These are phyloP conservation scores for Sphaceloma murrayae DNA, from an alignment of 2,329 filamentous ascomycete genomes.

Conservation along the genomic window DNA sequence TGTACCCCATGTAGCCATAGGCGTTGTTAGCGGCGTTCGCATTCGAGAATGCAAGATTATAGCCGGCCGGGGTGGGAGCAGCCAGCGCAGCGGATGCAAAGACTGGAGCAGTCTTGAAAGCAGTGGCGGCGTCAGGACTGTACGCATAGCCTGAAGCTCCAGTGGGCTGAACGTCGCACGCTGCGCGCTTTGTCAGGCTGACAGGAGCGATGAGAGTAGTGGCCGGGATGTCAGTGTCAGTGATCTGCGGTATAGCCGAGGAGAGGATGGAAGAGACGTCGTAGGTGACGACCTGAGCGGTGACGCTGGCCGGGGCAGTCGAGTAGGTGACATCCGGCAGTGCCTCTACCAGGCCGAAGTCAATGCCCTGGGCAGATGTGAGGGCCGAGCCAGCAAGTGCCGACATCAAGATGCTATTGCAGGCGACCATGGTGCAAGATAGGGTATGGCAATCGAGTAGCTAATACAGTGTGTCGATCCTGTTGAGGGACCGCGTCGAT, in stretches of 20 bases:
- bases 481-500: no score
- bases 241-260: constrained; percentile 16
- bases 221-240: no score
- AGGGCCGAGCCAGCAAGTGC: no score
- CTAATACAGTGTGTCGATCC: no score
- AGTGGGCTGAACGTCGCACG: constrained; percentile 19
- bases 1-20: constrained; percentile 18
- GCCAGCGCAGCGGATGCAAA: constrained; percentile 19
- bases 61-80: constrained; percentile 19
- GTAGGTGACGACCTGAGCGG: constrained; percentile 17
- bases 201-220: constrained; percentile 3
- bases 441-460: no score
- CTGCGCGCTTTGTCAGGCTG: constrained; percentile 14
- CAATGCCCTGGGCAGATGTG: constrained; percentile 21
- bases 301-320: constrained; percentile 16
- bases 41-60: constrained; percentile 20
- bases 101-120: constrained; percentile 19
- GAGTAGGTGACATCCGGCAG: constrained; percentile 16
- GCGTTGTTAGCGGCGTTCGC: constrained; percentile 19
- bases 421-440: no score
- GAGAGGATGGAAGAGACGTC: constrained; percentile 17
- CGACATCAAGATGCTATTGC: no score
- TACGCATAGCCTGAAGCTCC: constrained; percentile 17
- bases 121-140: constrained; percentile 19
- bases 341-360: constrained; percentile 18